phyloP scores from a whole-genome alignment of 202 grass and related monocot species.

The Miscanthus sacchariflorus region DNA sequence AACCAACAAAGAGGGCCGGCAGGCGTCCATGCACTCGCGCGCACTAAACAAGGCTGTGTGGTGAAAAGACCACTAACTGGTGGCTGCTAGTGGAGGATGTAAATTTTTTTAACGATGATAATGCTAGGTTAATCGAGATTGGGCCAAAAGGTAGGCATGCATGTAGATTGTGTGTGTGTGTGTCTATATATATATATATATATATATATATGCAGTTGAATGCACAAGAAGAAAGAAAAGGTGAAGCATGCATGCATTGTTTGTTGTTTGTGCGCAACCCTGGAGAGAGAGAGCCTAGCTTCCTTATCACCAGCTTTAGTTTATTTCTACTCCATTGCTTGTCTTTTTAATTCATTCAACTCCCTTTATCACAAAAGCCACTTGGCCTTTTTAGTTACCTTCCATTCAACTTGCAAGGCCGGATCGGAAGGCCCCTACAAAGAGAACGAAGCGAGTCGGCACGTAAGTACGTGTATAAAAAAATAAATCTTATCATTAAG shows the following conservation, averaged over 20 bases:
- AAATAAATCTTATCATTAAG: too few relatives aligned
- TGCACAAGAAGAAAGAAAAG: conserved; percentile 7
- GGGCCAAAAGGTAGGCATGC: conserved; percentile 20
- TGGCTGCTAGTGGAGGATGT: conserved; percentile 21
- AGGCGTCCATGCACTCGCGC: conserved; percentile 13
- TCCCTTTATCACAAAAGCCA: conserved; percentile 57
- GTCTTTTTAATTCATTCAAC: conserved; percentile 3
- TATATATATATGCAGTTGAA: background rate
- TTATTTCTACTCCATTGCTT: background rate
- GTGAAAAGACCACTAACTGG: background rate
- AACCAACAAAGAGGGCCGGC: background rate
- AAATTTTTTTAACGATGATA: conserved; percentile 52
- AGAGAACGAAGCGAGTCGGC: too few relatives aligned
- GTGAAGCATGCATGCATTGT: background rate
- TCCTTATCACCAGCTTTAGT: conserved; percentile 47
- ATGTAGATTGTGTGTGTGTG: too few relatives aligned
- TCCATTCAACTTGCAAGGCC: too few relatives aligned
- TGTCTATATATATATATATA: too few relatives aligned
- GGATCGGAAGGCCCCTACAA: too few relatives aligned
- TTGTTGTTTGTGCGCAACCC: background rate
- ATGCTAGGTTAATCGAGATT: conserved; percentile 56
- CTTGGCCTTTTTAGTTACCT: conserved; percentile 11
- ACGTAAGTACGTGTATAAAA: too few relatives aligned
- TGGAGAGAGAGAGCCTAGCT: background rate
- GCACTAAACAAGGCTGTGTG: background rate